phyloP scores from a whole-genome alignment of 257 asterid genomes.

The Prunella vulgaris region DNA sequence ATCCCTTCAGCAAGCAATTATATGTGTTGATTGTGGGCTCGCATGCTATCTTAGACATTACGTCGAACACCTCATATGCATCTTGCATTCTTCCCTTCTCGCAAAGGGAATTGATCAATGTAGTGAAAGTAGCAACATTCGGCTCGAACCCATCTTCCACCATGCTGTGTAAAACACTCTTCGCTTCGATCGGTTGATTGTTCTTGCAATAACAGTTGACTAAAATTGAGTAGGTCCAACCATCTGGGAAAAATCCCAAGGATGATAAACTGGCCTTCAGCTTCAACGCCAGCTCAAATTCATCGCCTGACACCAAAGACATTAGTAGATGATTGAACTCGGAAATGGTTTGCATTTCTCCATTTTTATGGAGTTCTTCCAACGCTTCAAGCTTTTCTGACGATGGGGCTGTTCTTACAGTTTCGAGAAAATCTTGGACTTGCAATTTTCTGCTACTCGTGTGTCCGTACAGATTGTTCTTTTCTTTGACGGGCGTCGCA shows the following conservation, averaged over 20 bases:
- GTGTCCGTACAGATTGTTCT: conserved; percentile 9
- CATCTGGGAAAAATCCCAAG: conserved; percentile 33
- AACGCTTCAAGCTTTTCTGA: conserved; percentile 21
- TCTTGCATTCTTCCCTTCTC: conserved; percentile 43
- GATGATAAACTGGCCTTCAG: conserved; percentile 31
- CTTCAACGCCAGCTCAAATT: conserved; percentile 47
- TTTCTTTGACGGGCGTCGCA: conserved; percentile 11
- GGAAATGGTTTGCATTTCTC: conserved; percentile 30
- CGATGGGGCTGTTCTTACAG: conserved; percentile 21
- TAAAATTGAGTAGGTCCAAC: conserved; percentile 40
- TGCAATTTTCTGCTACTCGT: conserved; percentile 20
- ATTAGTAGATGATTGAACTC: conserved; percentile 36
- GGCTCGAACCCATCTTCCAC: conserved; percentile 49
- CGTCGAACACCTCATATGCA: conserved; percentile 59
- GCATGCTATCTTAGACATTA: conserved; percentile 48
- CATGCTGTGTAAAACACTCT: conserved; percentile 35
- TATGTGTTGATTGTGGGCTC: conserved; percentile 72
- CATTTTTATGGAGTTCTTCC: conserved; percentile 18
- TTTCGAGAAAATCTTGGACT: conserved; percentile 24
- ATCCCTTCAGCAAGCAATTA: conserved; percentile 67
- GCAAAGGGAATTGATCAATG: conserved; percentile 50
- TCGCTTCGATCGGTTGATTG: conserved; percentile 41
- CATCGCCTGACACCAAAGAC: conserved; percentile 39
- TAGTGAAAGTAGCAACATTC: conserved; percentile 53
- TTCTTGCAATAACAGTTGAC: conserved; percentile 48